Evolutionary conservation across 2,329 filamentous ascomycete genomes (phyloP), one percentile per base, ranked within the genome.

Genomic region (Alternaria gansuensis): DNA sequence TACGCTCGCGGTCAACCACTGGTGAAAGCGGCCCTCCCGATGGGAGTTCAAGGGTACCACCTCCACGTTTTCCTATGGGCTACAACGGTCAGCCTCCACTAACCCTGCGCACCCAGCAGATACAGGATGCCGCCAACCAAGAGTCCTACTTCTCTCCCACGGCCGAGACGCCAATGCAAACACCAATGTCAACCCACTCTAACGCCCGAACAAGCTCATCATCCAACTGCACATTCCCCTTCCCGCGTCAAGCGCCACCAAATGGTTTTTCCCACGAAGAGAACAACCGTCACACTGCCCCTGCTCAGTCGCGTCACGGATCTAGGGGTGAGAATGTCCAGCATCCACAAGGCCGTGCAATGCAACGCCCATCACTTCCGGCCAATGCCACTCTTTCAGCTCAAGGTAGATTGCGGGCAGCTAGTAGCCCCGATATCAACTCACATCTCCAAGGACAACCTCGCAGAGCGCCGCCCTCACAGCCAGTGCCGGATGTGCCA

Each of bases 141-240:
- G 92, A 93, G 58, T 97, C 93, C 3, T 98, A 97, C 79, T 99
- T 99, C 78, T 98, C 94, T 0, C 95, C 95, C 0, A 85, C 89
- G 2, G 85, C 84, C 33, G 93, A 97, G 54, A 92, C 91, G 0
- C 91, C 91, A 5, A 87, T 88, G 41, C 92, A 97, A 54, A 92
- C 91, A 0, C 91, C 91, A 9, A 87, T 88, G 41, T 92, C 90
- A 13, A 69, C 68, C 3, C 64, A 68, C 55, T 76, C 74, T 2
- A 75, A 67, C 54, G 89, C 89, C 24, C 85, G 91, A 49, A 89
- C 90, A 7, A 93, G 90, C 75, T 87, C 87, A 1, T 85, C 79
- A 59, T 81, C 91, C 5, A 92, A 91, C 39, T 87, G 88, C 44
- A 88, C 93, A 74, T 96, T 93, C 70, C 87, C 88, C 1, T 96